Percentiles rank a stretch among this genome's conserved stretches.
Conservation (phyloP, 768 basidiomycete species). For the Leucosporidium yakuticum region DNA sequence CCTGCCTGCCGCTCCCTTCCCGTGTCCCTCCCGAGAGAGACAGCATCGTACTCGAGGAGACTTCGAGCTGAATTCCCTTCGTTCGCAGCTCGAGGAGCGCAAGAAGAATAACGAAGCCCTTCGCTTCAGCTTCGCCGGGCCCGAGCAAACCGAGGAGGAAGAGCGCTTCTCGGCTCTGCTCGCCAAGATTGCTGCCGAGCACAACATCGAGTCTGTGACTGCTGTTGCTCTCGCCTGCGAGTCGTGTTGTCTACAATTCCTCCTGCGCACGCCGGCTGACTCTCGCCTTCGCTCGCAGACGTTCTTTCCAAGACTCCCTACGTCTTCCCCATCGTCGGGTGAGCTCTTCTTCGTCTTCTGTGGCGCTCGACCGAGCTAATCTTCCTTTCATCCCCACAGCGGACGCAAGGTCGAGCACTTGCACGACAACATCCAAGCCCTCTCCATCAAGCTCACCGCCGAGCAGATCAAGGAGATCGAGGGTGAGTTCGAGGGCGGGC, state of each 20-base stretch:
- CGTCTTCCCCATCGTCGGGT: constrained; percentile 16
- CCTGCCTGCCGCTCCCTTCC: not conserved
- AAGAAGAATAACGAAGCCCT: not conserved
- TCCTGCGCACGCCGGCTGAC: constrained; percentile 40
- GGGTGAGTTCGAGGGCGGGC: not conserved
- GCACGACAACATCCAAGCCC: constrained; percentile 26
- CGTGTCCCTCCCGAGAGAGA: too few species aligned
- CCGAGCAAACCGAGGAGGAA: constrained; percentile 18
- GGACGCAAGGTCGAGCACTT: constrained; percentile 34
- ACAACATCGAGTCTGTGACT: not conserved
- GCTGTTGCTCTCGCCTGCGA: constrained; percentile 1
- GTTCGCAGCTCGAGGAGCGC: constrained; percentile 9
- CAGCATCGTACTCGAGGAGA: too few species aligned
- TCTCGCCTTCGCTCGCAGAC: constrained; percentile 6
- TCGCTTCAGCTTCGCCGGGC: too few species aligned
- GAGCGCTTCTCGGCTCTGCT: not conserved
- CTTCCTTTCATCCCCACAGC: constrained; percentile 2
- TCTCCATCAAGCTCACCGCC: constrained; percentile 16
- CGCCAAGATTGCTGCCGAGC: not conserved
- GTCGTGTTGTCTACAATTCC: too few species aligned
- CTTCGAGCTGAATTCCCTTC: too few species aligned
- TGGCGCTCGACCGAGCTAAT: not conserved
- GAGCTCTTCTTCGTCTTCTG: not conserved
- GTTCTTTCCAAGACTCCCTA: not conserved
- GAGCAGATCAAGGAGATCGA: constrained; percentile 20